Evolutionary conservation across 2,329 filamentous ascomycete species (phyloP), one percentile per base, ranked within the genome.

Genomic region (Chlorencoelia australis): DNA sequence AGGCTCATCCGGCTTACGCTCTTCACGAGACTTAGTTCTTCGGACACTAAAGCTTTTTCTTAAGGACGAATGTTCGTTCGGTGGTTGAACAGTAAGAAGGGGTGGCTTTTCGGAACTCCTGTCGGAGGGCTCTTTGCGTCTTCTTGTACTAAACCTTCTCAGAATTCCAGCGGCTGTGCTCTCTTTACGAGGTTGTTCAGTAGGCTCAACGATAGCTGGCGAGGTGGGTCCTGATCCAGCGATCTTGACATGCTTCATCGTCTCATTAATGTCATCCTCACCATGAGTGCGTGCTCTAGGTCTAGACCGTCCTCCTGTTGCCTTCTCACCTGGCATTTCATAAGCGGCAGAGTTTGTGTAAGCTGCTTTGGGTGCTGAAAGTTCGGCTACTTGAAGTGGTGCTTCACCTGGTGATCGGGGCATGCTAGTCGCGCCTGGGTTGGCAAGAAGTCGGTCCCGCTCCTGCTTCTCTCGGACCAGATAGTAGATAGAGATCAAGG

Each of bases 401-500:
- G 57, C 49, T 30, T 81, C 70, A 27, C 68, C 66, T 16, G 75
- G 63, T 28, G 66, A 62, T 24, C 68, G 67, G 11, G 73, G 73
- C 53, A 80, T 64, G 14, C 66, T 65, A 18, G 71, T 53, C 38
- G 71, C 71, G 15, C 75, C 73, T 32, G 78, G 73, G 41, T 76
- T 78, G 24, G 62, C 58, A 48, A 75, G 71, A 26, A 52, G 41
- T 41, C 44, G 65, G 52, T 96, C 88, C 22, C 85, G 77, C 33
- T 93, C 85, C 45, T 86, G 76, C 63, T 96, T 96, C 64, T 98
- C 91, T 48, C 77, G 80, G n/a, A 94, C 91, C 3, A 98, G 72
- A 53, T 94, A 94, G 60, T 98, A 98, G 10, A 98, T 80, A 1
- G 91, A 96, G 6, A 96, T 69, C 10, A 96, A 67, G 6, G 91